These are phyloP conservation scores for Epithele typhae DNA, from an alignment of 768 basidiomycete species.

Conservation along the genomic window DNA sequence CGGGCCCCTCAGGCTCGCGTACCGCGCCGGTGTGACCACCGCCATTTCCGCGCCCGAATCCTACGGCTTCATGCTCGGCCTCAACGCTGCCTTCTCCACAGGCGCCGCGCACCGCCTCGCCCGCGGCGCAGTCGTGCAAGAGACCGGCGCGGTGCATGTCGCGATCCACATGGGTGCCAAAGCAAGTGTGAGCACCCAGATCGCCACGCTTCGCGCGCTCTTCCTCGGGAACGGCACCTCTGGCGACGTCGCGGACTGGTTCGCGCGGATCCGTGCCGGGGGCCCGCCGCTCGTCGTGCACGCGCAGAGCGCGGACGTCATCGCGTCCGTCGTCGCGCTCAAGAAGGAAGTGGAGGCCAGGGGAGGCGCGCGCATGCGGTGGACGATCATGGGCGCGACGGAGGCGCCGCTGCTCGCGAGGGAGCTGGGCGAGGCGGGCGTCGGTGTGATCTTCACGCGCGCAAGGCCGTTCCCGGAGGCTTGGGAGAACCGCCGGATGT, in stretches of 20 bases:
- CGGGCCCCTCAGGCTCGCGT: conserved; percentile 73
- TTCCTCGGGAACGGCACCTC: conserved; percentile 35
- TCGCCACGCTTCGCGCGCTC: conserved; percentile 52
- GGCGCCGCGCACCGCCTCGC: conserved; percentile 57
- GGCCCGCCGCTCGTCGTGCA: conserved; percentile 53
- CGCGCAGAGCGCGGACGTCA: conserved; percentile 64
- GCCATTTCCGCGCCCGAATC: conserved; percentile 59
- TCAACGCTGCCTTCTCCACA: conserved; percentile 58
- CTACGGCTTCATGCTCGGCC: conserved; percentile 53
- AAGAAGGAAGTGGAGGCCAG: conserved; percentile 55
- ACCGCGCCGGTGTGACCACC: conserved; percentile 68
- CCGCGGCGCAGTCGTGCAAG: conserved; percentile 59
- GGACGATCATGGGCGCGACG: conserved; percentile 52
- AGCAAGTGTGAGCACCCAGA: conserved; percentile 64
- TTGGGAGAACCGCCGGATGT: conserved; percentile 70
- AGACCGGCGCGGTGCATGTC: conserved; percentile 65
- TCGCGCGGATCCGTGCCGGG: conserved; percentile 35
- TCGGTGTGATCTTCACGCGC: conserved; percentile 67
- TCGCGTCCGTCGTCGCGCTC: conserved; percentile 58
- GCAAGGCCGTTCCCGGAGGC: conserved; percentile 55
- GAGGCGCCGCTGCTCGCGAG: conserved; percentile 63
- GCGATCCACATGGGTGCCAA: conserved; percentile 40
- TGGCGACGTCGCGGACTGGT: conserved; percentile 36
- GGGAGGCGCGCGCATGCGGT: conserved; percentile 23
- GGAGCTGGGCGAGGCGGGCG: conserved; percentile 53